phyloP scores from a whole-genome alignment of 805 yeast species.

The Schwanniomyces pseudopolymorphus region DNA sequence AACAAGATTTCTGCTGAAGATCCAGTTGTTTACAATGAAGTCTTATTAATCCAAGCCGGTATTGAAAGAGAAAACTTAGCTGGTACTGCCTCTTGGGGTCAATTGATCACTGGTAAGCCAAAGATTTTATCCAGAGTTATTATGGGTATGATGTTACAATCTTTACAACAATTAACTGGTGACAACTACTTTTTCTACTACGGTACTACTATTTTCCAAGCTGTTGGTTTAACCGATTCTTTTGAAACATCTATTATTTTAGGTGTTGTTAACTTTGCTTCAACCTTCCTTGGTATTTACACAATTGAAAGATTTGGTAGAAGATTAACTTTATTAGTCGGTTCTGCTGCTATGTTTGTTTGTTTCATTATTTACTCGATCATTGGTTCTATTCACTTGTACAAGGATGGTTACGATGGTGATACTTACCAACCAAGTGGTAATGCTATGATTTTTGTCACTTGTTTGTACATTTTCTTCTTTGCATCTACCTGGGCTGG shows the following conservation, averaged over 20 bases:
- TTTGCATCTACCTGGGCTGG: conserved; percentile 82
- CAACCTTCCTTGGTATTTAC: conserved; percentile 52
- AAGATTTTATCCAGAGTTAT: conserved; percentile 54
- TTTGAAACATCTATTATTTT: conserved; percentile 54
- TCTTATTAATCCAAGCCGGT: conserved; percentile 56
- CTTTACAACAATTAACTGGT: conserved; percentile 60
- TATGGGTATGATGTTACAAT: conserved; percentile 60
- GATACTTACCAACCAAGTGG: conserved; percentile 51
- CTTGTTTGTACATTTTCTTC: conserved; percentile 63
- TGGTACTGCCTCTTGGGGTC: conserved; percentile 66
- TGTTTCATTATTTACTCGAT: conserved; percentile 61
- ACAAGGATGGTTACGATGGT: conserved; percentile 36
- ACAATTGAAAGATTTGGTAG: conserved; percentile 54
- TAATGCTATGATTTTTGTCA: conserved; percentile 59
- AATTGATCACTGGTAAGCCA: conserved; percentile 63
- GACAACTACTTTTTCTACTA: conserved; percentile 65
- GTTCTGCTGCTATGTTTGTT: conserved; percentile 49
- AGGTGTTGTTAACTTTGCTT: conserved; percentile 54
- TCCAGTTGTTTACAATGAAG: conserved; percentile 53
- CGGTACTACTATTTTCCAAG: conserved; percentile 55
- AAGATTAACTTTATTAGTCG: conserved; percentile 43
- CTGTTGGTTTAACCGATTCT: conserved; percentile 53
- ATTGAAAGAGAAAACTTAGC: conserved; percentile 60
- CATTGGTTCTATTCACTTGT: conserved; percentile 54
- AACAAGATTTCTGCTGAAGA: conserved; percentile 57